Evolutionary conservation across 192 early-diverging fungal species (phyloP), one percentile per base, ranked within the genome.

Genomic region (Backusella westeae): DNA sequence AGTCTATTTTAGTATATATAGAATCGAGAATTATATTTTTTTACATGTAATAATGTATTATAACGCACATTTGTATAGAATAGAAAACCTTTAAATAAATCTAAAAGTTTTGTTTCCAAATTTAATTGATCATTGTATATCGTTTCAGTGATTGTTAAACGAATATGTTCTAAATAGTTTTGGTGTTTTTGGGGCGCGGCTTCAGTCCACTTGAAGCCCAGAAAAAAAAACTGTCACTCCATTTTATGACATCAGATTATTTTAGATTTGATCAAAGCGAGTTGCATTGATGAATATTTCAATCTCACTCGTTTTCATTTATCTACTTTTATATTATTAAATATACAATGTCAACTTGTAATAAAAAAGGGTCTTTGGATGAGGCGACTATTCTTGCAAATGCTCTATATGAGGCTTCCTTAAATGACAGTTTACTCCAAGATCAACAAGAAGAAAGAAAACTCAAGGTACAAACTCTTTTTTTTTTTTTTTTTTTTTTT

Each of bases 1-100:
- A 59, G 10, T 59, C 56, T 59, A 59, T 59, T 59, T 59, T 59
- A 59, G 56, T 59, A 59, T 59, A 59, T 59, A 59, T 59, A 59
- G 56, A 59, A 59, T n/a, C 56, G 23, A 23, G 56, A 59, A 59
- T 59, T 59, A 26, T 59, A 59, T 26, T 59, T 26, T 59, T 59
- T 59, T 59, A 26, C 23, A 26, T 59, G 56, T 23, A 26, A 59
- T 59, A 59, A 59, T 59, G 56, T 59, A 59, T 59, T 59, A 59
- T 59, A 59, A 59, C 56, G 23, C 56, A 49, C 46, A 49, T 59
- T 52, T 59, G 56, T 59, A 59, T 59, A 59, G 56, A 59, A 59
- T 59, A 59, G 56, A 59, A 59, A 59, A 56, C 26, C 56, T 59
- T 23, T 3, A 4, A 56, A 56, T 56, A 59, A 59, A 59, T 59